phyloP scores from a whole-genome alignment of 345 rosid species.

The Cochlearia excelsa region DNA sequence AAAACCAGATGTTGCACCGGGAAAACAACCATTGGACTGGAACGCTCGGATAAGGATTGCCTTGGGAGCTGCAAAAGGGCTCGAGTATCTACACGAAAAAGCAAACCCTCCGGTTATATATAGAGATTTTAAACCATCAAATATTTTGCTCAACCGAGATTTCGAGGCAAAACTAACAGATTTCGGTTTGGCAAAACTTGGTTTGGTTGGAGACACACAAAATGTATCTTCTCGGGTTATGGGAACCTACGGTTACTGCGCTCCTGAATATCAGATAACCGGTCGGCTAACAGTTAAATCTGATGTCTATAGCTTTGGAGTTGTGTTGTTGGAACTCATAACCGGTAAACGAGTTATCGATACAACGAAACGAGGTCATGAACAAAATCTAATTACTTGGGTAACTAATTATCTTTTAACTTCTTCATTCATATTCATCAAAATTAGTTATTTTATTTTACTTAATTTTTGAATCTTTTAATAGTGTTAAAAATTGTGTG shows the following conservation, averaged over 20 bases:
- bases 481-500: too few species aligned
- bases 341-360: slow-evolving; percentile 83
- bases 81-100: slow-evolving; percentile 50
- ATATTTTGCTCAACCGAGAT: slow-evolving; percentile 48
- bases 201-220: slow-evolving; percentile 55
- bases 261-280: too few species aligned
- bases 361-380: slow-evolving; percentile 52
- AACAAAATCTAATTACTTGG: slow-evolving; percentile 70
- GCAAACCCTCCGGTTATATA: slow-evolving; percentile 58
- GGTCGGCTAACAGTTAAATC: slow-evolving; percentile 70
- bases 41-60: slow-evolving; percentile 57
- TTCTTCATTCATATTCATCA: too few species aligned
- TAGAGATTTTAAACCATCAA: slow-evolving; percentile 62
- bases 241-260: slow-evolving; percentile 63
- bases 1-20: too few species aligned
- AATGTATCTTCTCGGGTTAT: slow-evolving; percentile 66
- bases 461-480: too few species aligned
- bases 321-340: slow-evolving; percentile 72
- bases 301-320: slow-evolving; percentile 83
- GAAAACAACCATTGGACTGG: slow-evolving; percentile 52
- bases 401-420: too few species aligned
- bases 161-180: slow-evolving; percentile 61
- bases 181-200: slow-evolving; percentile 75
- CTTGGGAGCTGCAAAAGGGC: too few species aligned
- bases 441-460: too few species aligned